These are phyloP conservation scores for Ascochyta rabiei DNA, from an alignment of 2,329 filamentous ascomycete species.

Conservation along the genomic window DNA sequence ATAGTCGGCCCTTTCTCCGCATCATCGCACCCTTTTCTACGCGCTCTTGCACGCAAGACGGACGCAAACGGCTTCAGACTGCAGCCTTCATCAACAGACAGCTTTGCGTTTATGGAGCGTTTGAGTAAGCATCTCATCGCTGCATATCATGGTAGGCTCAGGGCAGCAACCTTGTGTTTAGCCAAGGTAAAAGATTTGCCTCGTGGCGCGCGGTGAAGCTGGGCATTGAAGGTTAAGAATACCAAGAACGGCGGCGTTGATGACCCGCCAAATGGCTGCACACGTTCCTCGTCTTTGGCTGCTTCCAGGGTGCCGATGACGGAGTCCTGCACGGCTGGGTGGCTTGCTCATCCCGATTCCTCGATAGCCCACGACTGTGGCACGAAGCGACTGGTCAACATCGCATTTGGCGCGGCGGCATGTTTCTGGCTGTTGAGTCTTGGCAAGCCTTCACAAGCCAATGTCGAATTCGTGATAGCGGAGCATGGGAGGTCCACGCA, in stretches of 20 bases:
- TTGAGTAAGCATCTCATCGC: not conserved
- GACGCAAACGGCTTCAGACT: not conserved
- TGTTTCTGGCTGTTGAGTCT: not conserved
- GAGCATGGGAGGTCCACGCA: not conserved
- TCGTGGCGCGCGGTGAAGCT: constrained; percentile 1
- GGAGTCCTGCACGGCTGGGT: not conserved
- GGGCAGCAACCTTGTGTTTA: not conserved
- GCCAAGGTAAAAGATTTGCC: not conserved
- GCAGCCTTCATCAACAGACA: not conserved
- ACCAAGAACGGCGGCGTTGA: constrained; percentile 7
- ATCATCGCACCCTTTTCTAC: not conserved
- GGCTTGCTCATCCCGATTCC: not conserved
- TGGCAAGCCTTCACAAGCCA: not conserved
- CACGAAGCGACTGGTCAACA: not conserved
- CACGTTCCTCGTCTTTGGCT: not conserved
- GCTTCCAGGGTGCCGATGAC: not conserved
- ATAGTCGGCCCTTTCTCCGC: constrained; percentile 1
- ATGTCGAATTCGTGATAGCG: not conserved
- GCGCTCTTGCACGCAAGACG: not conserved
- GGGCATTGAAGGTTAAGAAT: constrained; percentile 5
- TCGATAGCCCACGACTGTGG: not conserved
- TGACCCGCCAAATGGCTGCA: not conserved
- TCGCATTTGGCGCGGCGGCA: not conserved
- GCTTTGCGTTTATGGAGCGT: not conserved
- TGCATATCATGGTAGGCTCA: not conserved